Evolutionary conservation across 2,329 filamentous ascomycete genomes (phyloP), one percentile per base, ranked within the genome.

Genomic region (Alternaria burnsii): DNA sequence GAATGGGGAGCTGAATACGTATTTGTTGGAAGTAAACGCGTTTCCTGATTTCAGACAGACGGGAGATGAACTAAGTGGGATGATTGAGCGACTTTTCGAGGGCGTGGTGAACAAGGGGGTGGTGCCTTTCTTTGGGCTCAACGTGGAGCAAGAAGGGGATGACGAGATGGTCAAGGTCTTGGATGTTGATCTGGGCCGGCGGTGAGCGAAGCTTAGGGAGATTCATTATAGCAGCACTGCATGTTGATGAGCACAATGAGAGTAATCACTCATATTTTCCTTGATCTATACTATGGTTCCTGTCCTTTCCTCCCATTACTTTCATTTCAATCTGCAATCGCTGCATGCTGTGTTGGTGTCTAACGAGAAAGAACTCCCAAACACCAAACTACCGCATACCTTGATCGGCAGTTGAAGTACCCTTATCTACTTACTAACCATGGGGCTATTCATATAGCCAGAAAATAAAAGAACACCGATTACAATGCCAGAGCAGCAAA

Each of bases 21-120:
- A 89, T 88, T 77, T 99, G 72, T 82, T 99, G 58, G 95, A 99
- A 82, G 87, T 97, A 32, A 99, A 99, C 82, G 92, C 94, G 0
- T 99, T 97, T 79, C 95, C 95, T 10, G 95, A 99, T 81, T 98
- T 98, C 75, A 89, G 87, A 73, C 94, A 98, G 86, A 97, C 93
- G 16, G 95, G 95, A 0, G 85, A 85, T 8, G 89, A 91, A 58
- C 79, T 97, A 66, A 87, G 85, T 74, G 86, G 81, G 0, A 79
- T 98, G 41, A 89, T 99, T 24, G 86, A 83, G 20, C 90, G 89
- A 8, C 83, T 99, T 67, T 95, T 96, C 84, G 85, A 87, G 70
- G 91, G 87, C 11, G 89, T 92, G 22, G 83, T 97, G 42, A 83
- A 87, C 57, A 81, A 85, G 65, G 91, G 84, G 2, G 86, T 97